phyloP scores from a whole-genome alignment of 1,139 yeast genomes.

The Saccharomyces hybrid region DNA sequence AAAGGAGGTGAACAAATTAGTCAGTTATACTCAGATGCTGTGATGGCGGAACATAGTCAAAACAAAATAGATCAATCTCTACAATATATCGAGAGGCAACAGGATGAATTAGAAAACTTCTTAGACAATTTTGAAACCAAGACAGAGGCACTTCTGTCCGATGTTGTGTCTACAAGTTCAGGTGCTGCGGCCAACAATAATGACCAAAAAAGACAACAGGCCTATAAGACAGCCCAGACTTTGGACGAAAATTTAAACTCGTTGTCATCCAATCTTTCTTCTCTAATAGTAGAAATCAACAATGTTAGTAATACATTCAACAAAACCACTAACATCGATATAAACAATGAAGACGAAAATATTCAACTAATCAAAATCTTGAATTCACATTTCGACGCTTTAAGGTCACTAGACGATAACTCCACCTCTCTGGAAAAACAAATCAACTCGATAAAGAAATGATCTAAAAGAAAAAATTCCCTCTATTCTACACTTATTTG shows the following conservation, averaged over 20 bases:
- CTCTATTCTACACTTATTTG: background rate
- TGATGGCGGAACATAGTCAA: slow-evolving; percentile 80
- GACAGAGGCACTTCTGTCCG: slow-evolving; percentile 52
- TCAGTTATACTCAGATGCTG: slow-evolving; percentile 66
- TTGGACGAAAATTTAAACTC: slow-evolving; percentile 74
- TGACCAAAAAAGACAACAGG: slow-evolving; percentile 86
- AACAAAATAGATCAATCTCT: slow-evolving; percentile 80
- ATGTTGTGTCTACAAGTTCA: slow-evolving; percentile 33
- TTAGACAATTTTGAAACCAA: slow-evolving; percentile 81
- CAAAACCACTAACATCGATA: slow-evolving; percentile 45
- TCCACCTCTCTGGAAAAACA: slow-evolving; percentile 53
- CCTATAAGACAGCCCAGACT: slow-evolving; percentile 80
- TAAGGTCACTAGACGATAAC: slow-evolving; percentile 75
- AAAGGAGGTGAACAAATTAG: slow-evolving; percentile 81
- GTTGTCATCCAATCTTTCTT: slow-evolving; percentile 65
- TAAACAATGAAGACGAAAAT: slow-evolving; percentile 28
- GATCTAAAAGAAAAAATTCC: background rate
- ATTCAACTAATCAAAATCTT: slow-evolving; percentile 68
- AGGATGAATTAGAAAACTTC: slow-evolving; percentile 77
- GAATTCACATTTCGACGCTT: slow-evolving; percentile 82
- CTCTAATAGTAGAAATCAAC: slow-evolving; percentile 79
- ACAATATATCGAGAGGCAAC: slow-evolving; percentile 82
- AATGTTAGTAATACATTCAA: slow-evolving; percentile 78
- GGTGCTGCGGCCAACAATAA: slow-evolving; percentile 25
- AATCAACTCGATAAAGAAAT: slow-evolving; percentile 31